Conservation (phyloP, 108 stramenopile species). For the Licmophora abbreviata region DNA sequence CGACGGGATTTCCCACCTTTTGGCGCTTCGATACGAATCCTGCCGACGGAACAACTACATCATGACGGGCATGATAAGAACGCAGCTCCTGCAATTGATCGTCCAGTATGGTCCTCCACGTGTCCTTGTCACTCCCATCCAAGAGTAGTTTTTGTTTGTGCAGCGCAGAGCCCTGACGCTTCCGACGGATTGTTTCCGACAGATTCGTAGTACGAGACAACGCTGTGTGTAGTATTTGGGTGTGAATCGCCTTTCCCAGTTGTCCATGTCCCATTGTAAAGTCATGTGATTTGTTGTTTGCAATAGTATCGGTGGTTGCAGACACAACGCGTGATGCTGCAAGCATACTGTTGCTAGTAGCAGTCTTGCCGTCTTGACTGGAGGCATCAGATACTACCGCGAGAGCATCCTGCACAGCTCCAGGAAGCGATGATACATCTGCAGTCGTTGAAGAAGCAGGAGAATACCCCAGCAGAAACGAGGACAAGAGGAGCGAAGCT, state of each 20-base stretch:
- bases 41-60: slow-evolving; percentile 5
- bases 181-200: slow-evolving; percentile 1
- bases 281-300: slow-evolving; percentile 17
- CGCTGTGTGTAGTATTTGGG: slow-evolving; percentile 24
- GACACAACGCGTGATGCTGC: not conserved
- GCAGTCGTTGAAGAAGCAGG: slow-evolving; percentile 11
- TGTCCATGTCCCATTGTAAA: slow-evolving; percentile 48
- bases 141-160: not conserved
- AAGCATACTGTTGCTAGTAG: not conserved
- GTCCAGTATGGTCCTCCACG: slow-evolving; percentile 59
- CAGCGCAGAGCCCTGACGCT: not conserved
- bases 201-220: slow-evolving; percentile 11
- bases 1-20: slow-evolving; percentile 55
- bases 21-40: slow-evolving; percentile 32
- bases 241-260: slow-evolving; percentile 41
- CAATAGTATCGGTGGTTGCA: slow-evolving; percentile 17
- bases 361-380: slow-evolving; percentile 11
- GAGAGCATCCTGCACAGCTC: slow-evolving; percentile 69
- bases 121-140: too few species aligned
- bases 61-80: slow-evolving; percentile 60
- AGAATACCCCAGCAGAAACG: slow-evolving; percentile 43
- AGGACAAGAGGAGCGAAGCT: slow-evolving; percentile 46
- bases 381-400: slow-evolving; percentile 25
- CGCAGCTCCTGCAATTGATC: slow-evolving; percentile 48
- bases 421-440: slow-evolving; percentile 37